phyloP scores from a whole-genome alignment of 768 basidiomycete species.

The Suillus variegatus region DNA sequence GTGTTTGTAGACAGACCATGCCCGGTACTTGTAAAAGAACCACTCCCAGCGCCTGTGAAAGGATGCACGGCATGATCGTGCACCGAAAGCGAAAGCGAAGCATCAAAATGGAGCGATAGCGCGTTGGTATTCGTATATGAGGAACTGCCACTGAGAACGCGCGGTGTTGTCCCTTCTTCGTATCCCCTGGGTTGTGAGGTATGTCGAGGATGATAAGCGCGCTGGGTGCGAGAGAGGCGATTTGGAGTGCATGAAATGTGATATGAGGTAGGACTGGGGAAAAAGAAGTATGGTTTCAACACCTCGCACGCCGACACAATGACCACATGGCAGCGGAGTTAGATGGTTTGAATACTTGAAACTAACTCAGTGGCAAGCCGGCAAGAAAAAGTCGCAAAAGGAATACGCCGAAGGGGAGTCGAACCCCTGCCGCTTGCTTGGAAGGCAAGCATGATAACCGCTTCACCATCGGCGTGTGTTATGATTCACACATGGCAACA shows the following conservation, averaged over 20 bases:
- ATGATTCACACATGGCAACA: background rate
- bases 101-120: slow-evolving; percentile 37
- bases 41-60: slow-evolving; percentile 12
- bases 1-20: slow-evolving; percentile 14
- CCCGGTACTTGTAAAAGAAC: slow-evolving; percentile 17
- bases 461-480: slow-evolving; percentile 71
- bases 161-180: background rate
- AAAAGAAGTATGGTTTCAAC: background rate
- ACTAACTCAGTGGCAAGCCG: too few relatives aligned
- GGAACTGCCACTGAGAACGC: slow-evolving; percentile 15
- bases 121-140: slow-evolving; percentile 29
- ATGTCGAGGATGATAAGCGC: slow-evolving; percentile 21
- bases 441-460: slow-evolving; percentile 94
- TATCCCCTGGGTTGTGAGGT: slow-evolving; percentile 17
- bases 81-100: slow-evolving; percentile 31
- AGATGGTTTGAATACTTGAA: too few relatives aligned
- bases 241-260: background rate
- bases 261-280: background rate
- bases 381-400: background rate
- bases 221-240: background rate
- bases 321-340: too few relatives aligned
- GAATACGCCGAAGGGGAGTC: slow-evolving; percentile 62
- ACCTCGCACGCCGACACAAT: too few relatives aligned
- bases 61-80: slow-evolving; percentile 23
- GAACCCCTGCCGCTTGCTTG: slow-evolving; percentile 78